A percentile compares a stretch with the other conserved stretches of the same genome.
These are phyloP conservation scores for Ceratobasidium sp. DNA, from an alignment of 1,284 basidiomycete species.

Conservation along the genomic window DNA sequence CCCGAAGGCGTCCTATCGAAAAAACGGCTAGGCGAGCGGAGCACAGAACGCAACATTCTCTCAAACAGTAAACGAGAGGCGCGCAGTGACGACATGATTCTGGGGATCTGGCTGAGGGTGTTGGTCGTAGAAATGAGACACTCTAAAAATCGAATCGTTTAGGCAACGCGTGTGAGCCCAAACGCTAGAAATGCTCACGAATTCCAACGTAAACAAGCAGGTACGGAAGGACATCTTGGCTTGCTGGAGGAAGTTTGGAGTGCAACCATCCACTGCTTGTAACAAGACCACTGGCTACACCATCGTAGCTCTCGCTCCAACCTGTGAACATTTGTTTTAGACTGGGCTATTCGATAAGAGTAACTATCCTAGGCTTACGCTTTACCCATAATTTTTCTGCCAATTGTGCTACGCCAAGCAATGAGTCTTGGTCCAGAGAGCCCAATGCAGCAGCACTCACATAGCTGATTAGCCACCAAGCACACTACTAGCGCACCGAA, in stretches of 20 bases:
- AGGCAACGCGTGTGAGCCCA: not conserved
- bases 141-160: conserved; percentile 6
- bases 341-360: no score
- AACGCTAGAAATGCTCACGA: not conserved
- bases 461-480: conserved; percentile 9
- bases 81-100: conserved; percentile 23
- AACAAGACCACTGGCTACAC: not conserved
- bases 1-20: conserved; percentile 45
- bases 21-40: conserved; percentile 42
- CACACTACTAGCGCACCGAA: conserved; percentile 14
- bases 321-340: no score
- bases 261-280: not conserved
- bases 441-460: conserved; percentile 1
- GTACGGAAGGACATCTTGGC: conserved; percentile 41
- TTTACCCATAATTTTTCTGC: conserved; percentile 43
- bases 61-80: conserved; percentile 33
- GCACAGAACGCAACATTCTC: conserved; percentile 39
- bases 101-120: conserved; percentile 19
- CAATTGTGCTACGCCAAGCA: not conserved
- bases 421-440: not conserved
- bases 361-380: no score
- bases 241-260: conserved; percentile 24
- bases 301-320: conserved; percentile 42
- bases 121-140: not conserved
- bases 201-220: conserved; percentile 26